Evolutionary conservation across 495 filamentous ascomycete genomes (phyloP).

Genomic region (Tuber aestivum): DNA sequence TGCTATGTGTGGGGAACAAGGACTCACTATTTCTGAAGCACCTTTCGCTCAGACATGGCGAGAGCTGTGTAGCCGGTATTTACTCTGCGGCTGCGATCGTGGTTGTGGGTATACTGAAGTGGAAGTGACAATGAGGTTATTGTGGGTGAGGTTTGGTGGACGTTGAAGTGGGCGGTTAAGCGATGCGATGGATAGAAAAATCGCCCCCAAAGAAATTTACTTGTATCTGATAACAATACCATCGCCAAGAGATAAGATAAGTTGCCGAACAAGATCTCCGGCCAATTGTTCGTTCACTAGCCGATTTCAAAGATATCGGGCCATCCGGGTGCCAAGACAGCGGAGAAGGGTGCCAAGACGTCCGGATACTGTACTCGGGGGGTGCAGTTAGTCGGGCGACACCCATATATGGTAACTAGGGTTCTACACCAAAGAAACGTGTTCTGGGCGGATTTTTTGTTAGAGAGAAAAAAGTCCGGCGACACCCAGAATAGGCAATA

Average conservation of each 20-base stretch:
- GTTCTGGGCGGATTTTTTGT: no score
- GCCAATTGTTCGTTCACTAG: slow-evolving; percentile 30
- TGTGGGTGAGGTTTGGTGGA: slow-evolving; percentile 9
- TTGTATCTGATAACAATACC: not conserved
- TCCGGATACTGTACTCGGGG: no score
- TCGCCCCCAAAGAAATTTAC: no score
- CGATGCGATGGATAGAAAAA: not conserved
- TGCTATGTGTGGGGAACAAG: slow-evolving; percentile 12
- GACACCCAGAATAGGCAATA: no score
- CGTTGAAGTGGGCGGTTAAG: slow-evolving; percentile 12
- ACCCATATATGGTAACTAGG: no score
- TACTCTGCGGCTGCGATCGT: not conserved
- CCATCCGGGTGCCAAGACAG: no score
- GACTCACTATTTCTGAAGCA: slow-evolving; percentile 53
- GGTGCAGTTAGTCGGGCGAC: no score
- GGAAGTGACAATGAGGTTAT: not conserved
- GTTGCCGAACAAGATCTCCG: not conserved
- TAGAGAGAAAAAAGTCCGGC: no score
- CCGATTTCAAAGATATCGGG: no score
- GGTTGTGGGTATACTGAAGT: not conserved
- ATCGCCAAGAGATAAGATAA: slow-evolving; percentile 13
- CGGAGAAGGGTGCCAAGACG: no score
- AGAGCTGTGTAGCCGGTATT: slow-evolving; percentile 17
- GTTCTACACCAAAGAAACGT: no score
- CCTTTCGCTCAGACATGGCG: slow-evolving; percentile 90